A percentile compares a stretch with the other conserved stretches of the same genome.
Conservation (phyloP, 768 basidiomycete species). For the Boletellus ananas region DNA sequence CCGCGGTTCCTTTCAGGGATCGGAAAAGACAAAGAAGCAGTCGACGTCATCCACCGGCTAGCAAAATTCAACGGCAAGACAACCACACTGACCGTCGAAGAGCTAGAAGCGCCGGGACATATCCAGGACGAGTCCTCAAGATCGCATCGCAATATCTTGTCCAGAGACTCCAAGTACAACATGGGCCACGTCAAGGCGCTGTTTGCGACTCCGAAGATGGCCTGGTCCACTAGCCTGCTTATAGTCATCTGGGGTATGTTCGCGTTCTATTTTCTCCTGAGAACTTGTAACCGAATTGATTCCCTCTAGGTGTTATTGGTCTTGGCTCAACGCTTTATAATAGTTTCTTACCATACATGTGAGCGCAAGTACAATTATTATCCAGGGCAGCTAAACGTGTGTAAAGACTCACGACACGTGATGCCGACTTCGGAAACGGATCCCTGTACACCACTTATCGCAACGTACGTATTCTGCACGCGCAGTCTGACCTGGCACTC, state of each 20-base stretch:
- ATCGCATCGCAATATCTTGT: conserved; percentile 27
- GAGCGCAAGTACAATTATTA: conserved; percentile 11
- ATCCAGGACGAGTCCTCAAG: conserved; percentile 5
- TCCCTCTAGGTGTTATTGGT: conserved; percentile 58
- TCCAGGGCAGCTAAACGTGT: background rate
- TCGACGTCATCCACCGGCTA: conserved; percentile 44
- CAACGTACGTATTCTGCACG: conserved; percentile 41
- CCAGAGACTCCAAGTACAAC: conserved; percentile 41
- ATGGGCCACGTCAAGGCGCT: conserved; percentile 51
- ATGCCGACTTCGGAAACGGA: conserved; percentile 65
- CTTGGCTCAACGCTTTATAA: conserved; percentile 69
- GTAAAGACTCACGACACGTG: conserved; percentile 54
- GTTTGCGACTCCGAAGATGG: conserved; percentile 61
- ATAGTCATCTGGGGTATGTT: conserved; percentile 45
- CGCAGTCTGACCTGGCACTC: background rate
- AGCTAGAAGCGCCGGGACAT: conserved; percentile 37
- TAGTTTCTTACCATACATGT: conserved; percentile 52
- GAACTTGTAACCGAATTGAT: background rate
- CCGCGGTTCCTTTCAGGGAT: conserved; percentile 55
- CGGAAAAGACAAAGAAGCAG: conserved; percentile 51
- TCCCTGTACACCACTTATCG: conserved; percentile 70
- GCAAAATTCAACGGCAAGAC: conserved; percentile 48
- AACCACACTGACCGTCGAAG: conserved; percentile 40
- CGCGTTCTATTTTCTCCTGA: background rate
- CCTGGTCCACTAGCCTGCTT: conserved; percentile 61